These are phyloP conservation scores for Acanthochlamys bracteata DNA, from an alignment of 106 monocot genomes.

Conservation along the genomic window DNA sequence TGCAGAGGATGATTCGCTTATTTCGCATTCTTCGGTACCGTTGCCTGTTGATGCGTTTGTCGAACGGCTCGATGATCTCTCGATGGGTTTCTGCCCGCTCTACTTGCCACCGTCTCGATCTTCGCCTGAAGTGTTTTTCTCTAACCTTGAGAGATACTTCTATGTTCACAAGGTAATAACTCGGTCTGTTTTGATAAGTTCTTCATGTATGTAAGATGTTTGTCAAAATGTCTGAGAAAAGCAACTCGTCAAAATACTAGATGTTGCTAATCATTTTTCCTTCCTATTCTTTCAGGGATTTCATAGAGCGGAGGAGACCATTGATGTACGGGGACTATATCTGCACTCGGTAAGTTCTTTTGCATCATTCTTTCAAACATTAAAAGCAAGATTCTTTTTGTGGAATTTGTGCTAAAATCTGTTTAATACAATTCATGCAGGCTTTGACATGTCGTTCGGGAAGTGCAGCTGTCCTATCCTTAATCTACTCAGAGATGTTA, in stretches of 20 bases:
- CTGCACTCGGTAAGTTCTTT: conserved; percentile 46
- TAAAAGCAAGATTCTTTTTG: too few relatives aligned
- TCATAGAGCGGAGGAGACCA: conserved; percentile 20
- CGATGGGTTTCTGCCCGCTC: conserved; percentile 39
- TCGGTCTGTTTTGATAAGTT: too few relatives aligned
- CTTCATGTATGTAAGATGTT: too few relatives aligned
- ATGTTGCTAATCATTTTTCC: too few relatives aligned
- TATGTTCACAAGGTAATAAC: conserved; percentile 50
- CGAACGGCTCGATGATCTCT: conserved; percentile 42
- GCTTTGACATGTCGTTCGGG: conserved; percentile 57
- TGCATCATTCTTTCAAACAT: neutral
- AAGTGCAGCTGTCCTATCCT: conserved; percentile 42
- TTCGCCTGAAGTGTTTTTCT: conserved; percentile 38
- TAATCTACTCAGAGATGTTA: conserved; percentile 60
- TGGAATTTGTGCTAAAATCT: too few relatives aligned
- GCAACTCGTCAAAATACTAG: too few relatives aligned
- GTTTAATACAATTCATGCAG: too few relatives aligned
- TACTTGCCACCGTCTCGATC: conserved; percentile 27
- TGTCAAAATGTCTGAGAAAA: too few relatives aligned
- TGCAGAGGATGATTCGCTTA: conserved; percentile 63
- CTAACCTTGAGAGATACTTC: conserved; percentile 41
- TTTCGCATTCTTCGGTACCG: conserved; percentile 55
- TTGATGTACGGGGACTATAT: conserved; percentile 45
- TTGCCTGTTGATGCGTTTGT: conserved; percentile 51
- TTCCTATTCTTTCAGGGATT: conserved; percentile 32